Percentiles rank a stretch among this genome's conserved stretches.
Conservation (phyloP, 768 basidiomycete genomes). For the Pleurotus eryngii region DNA sequence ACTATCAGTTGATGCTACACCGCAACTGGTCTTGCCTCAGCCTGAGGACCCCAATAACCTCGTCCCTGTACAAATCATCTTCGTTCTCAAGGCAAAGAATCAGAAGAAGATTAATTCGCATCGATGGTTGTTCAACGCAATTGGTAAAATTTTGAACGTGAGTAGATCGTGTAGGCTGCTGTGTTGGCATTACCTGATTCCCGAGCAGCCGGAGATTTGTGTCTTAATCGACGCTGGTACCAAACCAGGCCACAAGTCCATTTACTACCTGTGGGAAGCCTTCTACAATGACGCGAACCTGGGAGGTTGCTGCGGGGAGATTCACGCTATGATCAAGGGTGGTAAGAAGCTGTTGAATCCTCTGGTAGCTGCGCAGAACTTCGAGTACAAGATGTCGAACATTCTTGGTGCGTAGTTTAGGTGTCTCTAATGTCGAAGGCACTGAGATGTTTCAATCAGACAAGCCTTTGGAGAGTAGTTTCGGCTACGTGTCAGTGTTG, state of each 20-base stretch:
- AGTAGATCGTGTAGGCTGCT: slow-evolving; percentile 16
- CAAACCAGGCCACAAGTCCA: slow-evolving; percentile 93
- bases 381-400: slow-evolving; percentile 98
- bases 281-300: slow-evolving; percentile 78
- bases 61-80: slow-evolving; percentile 89
- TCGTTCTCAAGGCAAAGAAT: slow-evolving; percentile 91
- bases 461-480: slow-evolving; percentile 91
- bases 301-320: slow-evolving; percentile 91
- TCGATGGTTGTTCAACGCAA: slow-evolving; percentile 94
- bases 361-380: slow-evolving; percentile 92
- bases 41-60: slow-evolving; percentile 88
- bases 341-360: slow-evolving; percentile 91
- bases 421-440: not conserved
- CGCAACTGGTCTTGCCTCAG: slow-evolving; percentile 88
- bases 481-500: slow-evolving; percentile 92
- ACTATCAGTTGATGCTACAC: slow-evolving; percentile 87
- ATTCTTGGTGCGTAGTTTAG: slow-evolving; percentile 60
- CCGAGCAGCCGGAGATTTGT: slow-evolving; percentile 77
- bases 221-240: slow-evolving; percentile 94
- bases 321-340: slow-evolving; percentile 94
- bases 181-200: not conserved
- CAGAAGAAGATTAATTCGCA: slow-evolving; percentile 96
- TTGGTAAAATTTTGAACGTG: slow-evolving; percentile 77
- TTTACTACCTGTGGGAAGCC: slow-evolving; percentile 94
- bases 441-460: slow-evolving; percentile 36